Base-by-base conservation (phyloP, 148 eudicot genomes). In the Rhododendron henanense region DNA sequence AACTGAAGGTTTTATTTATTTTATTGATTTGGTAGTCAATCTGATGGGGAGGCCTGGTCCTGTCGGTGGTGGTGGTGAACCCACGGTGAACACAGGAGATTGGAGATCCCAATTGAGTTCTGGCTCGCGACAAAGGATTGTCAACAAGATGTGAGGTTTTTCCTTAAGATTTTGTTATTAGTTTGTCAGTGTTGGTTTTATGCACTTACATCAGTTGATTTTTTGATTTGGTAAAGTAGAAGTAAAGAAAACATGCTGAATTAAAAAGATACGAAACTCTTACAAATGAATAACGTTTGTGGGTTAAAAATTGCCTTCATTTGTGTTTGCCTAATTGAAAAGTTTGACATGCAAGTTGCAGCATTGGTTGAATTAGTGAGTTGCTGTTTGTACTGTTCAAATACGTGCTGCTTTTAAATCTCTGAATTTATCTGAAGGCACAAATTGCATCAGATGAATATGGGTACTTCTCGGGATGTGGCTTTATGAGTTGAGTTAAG, bases 41-140 rank as follows among this genome's bases (percentile, higher is more conserved):
- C 47, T 39, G 48, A 57, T 90, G 90, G 90, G 93, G 90, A 76
- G 90, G 83, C 91, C 92, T 15, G 67, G 87, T 47, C 88, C 87
- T 81, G 75, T 85, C 19, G 81, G 85, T 35, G 76, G 76, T 71
- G 75, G 75, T 28, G 75, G 75, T 4, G 90, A 90, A 45, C 90
- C 84, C 31, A 84, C 90, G 18, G 86, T 91, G 89, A 93, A 92
- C 31, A 84, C 87, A 18, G 93, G 88, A 23, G 90, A 93, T 85
- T 94, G 97, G 97, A 90, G 95, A 88, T 88, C 67, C 81, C 91
- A 90, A 83, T 83, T 94, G 37, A 88, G 41, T 59, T 51, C 90
- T 0, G 93, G 86, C 10, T 86, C 91, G 3, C 90, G 95, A 33
- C 90, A 93, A 78, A 87, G 91, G 87, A 91, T 90, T 51, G 90